Evolutionary conservation across 1,139 yeast species (phyloP), one percentile per base, ranked within the genome.

Genomic region (Geotrichum australiense): DNA sequence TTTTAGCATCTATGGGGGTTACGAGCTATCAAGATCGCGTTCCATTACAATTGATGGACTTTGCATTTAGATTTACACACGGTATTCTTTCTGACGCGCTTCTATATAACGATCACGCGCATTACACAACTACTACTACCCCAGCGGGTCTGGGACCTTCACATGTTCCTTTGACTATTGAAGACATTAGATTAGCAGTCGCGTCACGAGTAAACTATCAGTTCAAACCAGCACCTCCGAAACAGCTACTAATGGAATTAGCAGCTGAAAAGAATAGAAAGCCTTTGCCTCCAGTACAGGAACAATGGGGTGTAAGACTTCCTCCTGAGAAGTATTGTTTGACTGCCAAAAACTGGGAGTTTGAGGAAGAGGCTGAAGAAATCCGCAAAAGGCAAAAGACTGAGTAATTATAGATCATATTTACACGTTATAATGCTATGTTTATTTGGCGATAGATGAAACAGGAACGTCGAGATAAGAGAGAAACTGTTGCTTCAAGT

Each of bases 321-420:
- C 99, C 99, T 3, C 98, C 98, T 7, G 98, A 91, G 66, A 91
- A 89, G 73, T 89, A 87, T 65, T 91, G 97, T 63, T 66, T 91
- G 44, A 87, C 96, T 0, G 87, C 86, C 2, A 73, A 74, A 50
- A 91, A 84, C 52, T 80, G 87, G 80, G 79, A 76, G 28, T 53
- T 71, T 35, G 71, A 70, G 26, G 77, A 72, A 29, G 72, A 69
- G 42, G 59, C 56, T 23, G 73, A 69, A 39, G 63, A 65, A 34
- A 55, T 43, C 27, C 43, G 35, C 46, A 42, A 32, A 41, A 39
- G 29, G 49, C 38, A 25, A 36, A 47, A 45, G 45, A 41, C 39
- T 8, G 45, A 22, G 21, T 40, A 44, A 23, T n/a, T n/a, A n/a
- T n/a, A n/a, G n/a, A n/a, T n/a, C n/a, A n/a, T n/a, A n/a, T n/a